phyloP scores from a whole-genome alignment of 768 basidiomycete genomes.

The Amanita thiersii region DNA sequence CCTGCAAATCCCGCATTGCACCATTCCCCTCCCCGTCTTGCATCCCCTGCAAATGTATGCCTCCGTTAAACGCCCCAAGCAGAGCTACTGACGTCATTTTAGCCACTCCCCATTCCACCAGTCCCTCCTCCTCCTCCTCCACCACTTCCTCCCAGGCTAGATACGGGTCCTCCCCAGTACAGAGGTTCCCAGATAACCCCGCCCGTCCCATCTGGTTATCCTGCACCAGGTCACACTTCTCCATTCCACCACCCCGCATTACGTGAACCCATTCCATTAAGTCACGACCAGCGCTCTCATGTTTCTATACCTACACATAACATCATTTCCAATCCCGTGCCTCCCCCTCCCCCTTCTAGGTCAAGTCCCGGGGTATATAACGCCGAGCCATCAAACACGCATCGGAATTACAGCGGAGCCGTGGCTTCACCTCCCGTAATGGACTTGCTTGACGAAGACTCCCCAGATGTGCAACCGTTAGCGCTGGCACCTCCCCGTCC shows the following conservation, averaged over 20 bases:
- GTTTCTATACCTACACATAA: neutral
- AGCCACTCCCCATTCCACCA: conserved; percentile 4
- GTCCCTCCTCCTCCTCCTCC: conserved; percentile 10
- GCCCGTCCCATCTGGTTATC: neutral
- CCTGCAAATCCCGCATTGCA: neutral
- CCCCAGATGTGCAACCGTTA: conserved; percentile 8
- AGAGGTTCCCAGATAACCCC: neutral
- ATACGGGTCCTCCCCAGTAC: conserved; percentile 1
- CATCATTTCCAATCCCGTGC: too few relatives aligned
- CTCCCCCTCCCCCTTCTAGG: too few relatives aligned
- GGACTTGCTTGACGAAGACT: conserved; percentile 63
- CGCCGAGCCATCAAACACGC: neutral
- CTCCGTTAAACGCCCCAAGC: neutral
- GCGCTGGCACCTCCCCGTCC: conserved; percentile 64
- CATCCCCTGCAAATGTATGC: conserved; percentile 3
- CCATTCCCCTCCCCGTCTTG: conserved; percentile 1
- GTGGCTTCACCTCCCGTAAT: conserved; percentile 26
- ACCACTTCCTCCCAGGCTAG: conserved; percentile 13
- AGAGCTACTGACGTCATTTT: conserved; percentile 8
- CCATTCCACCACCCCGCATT: conserved; percentile 1
- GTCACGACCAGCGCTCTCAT: neutral
- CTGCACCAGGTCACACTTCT: neutral
- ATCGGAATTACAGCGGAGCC: conserved; percentile 7
- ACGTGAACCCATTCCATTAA: neutral
- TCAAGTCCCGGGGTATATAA: neutral